phyloP scores from a whole-genome alignment of 1,284 basidiomycete species.

The Entoloma clypeatum region DNA sequence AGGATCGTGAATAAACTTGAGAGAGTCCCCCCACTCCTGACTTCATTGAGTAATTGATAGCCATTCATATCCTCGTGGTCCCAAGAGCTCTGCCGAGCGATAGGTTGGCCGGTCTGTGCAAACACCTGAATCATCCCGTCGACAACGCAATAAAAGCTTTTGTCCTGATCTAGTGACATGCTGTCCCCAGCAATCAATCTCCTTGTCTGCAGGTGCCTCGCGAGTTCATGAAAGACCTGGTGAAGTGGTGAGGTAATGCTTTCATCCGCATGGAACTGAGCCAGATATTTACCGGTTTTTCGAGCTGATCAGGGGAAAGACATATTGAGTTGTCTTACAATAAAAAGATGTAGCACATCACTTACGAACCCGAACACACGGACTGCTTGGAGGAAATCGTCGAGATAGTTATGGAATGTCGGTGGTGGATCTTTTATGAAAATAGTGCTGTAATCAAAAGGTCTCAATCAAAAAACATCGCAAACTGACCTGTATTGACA shows the following conservation, averaged over 20 bases:
- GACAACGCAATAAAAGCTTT: constrained; percentile 94
- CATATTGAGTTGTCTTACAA: background rate
- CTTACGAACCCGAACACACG: constrained; percentile 86
- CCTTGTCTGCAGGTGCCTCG: constrained; percentile 88
- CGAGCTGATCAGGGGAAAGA: constrained; percentile 43
- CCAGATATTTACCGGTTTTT: constrained; percentile 77
- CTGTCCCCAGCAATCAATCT: constrained; percentile 89
- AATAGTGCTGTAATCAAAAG: background rate
- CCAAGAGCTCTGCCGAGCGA: constrained; percentile 56
- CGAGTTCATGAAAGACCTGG: constrained; percentile 91
- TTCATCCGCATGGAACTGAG: background rate
- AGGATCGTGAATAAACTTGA: constrained; percentile 97
- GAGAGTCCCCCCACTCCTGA: constrained; percentile 90
- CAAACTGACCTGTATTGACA: constrained; percentile 58
- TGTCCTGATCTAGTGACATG: constrained; percentile 86
- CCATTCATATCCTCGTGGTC: constrained; percentile 88
- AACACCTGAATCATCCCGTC: constrained; percentile 88
- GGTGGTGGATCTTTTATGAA: constrained; percentile 57
- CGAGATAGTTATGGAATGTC: constrained; percentile 90
- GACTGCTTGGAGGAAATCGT: constrained; percentile 92
- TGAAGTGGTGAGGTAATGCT: background rate
- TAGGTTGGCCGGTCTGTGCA: constrained; percentile 58
- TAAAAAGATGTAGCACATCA: constrained; percentile 11
- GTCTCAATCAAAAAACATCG: background rate
- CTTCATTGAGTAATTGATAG: constrained; percentile 91